A percentile compares a stretch with the other conserved stretches of the same genome.
Evolutionary conservation across 1,284 basidiomycete species (phyloP).

Genomic region (Tetrapyrgos nigripes): DNA sequence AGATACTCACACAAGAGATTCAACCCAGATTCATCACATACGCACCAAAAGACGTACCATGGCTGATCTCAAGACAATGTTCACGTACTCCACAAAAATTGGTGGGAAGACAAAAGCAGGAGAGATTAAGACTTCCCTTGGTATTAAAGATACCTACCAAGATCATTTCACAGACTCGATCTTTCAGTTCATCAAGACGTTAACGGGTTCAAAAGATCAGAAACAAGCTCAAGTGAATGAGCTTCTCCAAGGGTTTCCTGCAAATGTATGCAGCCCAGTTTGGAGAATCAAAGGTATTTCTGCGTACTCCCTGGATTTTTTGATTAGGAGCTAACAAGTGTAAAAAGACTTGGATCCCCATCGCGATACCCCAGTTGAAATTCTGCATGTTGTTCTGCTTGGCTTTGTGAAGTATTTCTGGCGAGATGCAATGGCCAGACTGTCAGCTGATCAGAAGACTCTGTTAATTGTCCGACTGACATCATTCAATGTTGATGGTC

Average conservation of each 20-base stretch:
- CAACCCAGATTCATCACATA: neutral
- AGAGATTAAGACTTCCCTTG: neutral
- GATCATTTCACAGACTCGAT: slow-evolving; percentile 3
- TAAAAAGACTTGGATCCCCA: slow-evolving; percentile 37
- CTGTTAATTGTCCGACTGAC: neutral
- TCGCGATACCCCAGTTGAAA: slow-evolving; percentile 41
- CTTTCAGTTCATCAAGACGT: neutral
- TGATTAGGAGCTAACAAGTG: neutral
- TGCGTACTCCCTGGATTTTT: too few species aligned
- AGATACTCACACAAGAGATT: too few species aligned
- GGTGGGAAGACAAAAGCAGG: neutral
- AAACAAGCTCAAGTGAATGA: neutral
- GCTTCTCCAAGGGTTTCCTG: slow-evolving; percentile 1
- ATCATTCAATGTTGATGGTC: neutral
- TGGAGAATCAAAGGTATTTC: slow-evolving; percentile 2
- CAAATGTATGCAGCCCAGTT: slow-evolving; percentile 10
- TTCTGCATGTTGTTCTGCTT: slow-evolving; percentile 41
- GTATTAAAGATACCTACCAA: slow-evolving; percentile 15
- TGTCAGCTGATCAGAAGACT: neutral
- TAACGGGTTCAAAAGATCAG: neutral
- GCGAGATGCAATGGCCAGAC: neutral
- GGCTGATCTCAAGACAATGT: neutral
- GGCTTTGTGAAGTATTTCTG: slow-evolving; percentile 42
- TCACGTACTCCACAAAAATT: neutral
- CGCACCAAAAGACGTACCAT: neutral